Base-by-base conservation (phyloP, 495 filamentous ascomycete species). In the Rhizodiscina lignyota region DNA sequence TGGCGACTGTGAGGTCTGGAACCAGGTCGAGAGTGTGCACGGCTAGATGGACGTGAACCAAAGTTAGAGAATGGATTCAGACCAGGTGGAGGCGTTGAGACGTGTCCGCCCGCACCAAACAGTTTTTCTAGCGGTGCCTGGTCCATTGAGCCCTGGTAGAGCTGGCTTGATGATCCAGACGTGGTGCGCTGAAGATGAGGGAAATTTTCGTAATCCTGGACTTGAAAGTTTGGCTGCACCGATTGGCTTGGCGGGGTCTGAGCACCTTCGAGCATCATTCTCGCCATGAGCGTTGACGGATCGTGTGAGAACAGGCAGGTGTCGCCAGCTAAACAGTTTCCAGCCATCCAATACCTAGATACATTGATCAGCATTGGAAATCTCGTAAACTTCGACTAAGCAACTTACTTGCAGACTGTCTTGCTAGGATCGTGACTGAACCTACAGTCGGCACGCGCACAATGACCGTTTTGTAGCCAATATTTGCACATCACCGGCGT, bases 241-340 rank as follows among this genome's bases (percentile, higher is more conserved):
- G 54, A 41, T 59, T 77, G 51, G 37, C 62, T 30, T 8, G 77
- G 73, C 35, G 76, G 62, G 35, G 70, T 70, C 38, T 11, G 8
- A 24, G 61, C 50, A 38, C 55, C 54, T 32, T 58, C 54, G n/a
- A 68, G 39, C 3, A 43, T 47, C 36, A 63, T 45, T 10, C 52
- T 47, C 30, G 52, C 50, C 48, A 63, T 52, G 6, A 63, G 38
- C 13, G 48, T 40, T 3, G 85, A 74, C 6, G 91, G 91, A 46
- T 99, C 91, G 52, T 99, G 91, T 8, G 87, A 94, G 63, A 99
- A 99, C 38, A 93, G 78, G 56, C 91, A 99, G 10, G 83, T 83
- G 38, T 83, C 75, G 27, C 89, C 89, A 19, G 91, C 91, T 29
- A 99, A 68, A 52, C 91, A 99, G 47, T 87, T 94, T 6, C 91